Conservation (phyloP, 495 filamentous ascomycete genomes). For the Penicilliopsis zonata region DNA sequence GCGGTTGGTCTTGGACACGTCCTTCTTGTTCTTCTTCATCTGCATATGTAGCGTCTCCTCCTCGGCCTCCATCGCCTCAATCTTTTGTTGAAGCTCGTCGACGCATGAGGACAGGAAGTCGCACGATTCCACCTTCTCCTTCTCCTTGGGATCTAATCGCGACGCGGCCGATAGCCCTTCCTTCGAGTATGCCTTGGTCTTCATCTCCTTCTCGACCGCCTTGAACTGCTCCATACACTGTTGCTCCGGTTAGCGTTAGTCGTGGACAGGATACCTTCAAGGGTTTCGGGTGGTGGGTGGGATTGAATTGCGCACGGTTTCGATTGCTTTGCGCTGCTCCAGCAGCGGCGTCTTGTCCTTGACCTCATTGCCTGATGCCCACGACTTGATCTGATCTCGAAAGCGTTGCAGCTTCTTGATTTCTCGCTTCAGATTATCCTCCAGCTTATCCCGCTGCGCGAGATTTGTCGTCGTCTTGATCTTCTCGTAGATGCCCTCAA, state of each 20-base stretch:
- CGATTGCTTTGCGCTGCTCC: conserved; percentile 88
- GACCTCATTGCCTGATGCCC: conserved; percentile 93
- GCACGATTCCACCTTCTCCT: conserved; percentile 75
- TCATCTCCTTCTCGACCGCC: conserved; percentile 99
- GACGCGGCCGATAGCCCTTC: conserved; percentile 84
- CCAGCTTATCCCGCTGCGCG: conserved; percentile 94
- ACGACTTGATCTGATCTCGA: conserved; percentile 98
- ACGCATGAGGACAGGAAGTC: conserved; percentile 79
- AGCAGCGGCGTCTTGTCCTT: conserved; percentile 94
- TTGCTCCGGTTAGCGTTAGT: conserved; percentile 15
- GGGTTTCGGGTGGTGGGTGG: conserved; percentile 2
- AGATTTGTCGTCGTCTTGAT: conserved; percentile 80
- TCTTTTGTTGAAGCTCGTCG: conserved; percentile 87
- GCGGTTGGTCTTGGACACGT: conserved; percentile 68
- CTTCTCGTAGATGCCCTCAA: conserved; percentile 92
- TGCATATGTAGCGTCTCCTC: conserved; percentile 74
- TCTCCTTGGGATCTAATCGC: conserved; percentile 89
- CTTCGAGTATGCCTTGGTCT: conserved; percentile 98
- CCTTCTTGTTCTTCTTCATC: conserved; percentile 88
- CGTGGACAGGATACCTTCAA: no score
- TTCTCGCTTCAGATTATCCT: conserved; percentile 94
- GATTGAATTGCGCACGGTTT: conserved; percentile 52
- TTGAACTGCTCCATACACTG: conserved; percentile 99
- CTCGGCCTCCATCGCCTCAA: conserved; percentile 87
- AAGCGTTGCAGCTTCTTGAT: conserved; percentile 98